These are phyloP conservation scores for Isatis tinctoria DNA, from an alignment of 345 rosid species.

Conservation along the genomic window DNA sequence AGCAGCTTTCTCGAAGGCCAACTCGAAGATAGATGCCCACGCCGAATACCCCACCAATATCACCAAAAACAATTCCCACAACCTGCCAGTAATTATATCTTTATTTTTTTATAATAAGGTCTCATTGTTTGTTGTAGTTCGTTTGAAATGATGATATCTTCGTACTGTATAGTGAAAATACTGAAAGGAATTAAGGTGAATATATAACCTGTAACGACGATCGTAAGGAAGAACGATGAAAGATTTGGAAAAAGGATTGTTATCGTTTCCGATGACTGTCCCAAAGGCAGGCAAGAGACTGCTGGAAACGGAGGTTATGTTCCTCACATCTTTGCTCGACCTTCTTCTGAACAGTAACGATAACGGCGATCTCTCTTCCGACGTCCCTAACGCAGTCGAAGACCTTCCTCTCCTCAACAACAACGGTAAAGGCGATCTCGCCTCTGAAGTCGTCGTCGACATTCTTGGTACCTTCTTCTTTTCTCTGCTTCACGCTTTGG, in stretches of 20 bases:
- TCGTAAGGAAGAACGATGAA: slow-evolving; percentile 72
- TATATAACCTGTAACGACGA: slow-evolving; percentile 68
- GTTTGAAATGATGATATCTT: neutral
- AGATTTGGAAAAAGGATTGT: slow-evolving; percentile 41
- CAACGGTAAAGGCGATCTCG: slow-evolving; percentile 46
- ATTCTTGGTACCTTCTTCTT: slow-evolving; percentile 19
- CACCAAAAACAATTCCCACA: slow-evolving; percentile 80
- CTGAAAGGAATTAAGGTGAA: neutral
- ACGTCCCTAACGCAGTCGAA: slow-evolving; percentile 5
- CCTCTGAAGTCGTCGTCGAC: slow-evolving; percentile 33
- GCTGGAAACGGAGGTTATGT: slow-evolving; percentile 70
- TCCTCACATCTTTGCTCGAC: slow-evolving; percentile 56
- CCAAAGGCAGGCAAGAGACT: slow-evolving; percentile 91
- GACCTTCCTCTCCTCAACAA: slow-evolving; percentile 44
- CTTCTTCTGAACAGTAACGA: slow-evolving; percentile 52
- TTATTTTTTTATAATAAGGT: neutral
- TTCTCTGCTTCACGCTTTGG: neutral
- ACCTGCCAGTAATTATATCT: slow-evolving; percentile 33
- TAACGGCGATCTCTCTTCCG: slow-evolving; percentile 39
- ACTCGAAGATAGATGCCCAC: slow-evolving; percentile 86
- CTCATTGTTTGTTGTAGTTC: neutral
- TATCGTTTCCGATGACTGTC: slow-evolving; percentile 49
- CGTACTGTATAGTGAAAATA: neutral
- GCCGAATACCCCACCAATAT: slow-evolving; percentile 72
- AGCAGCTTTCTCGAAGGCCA: slow-evolving; percentile 61